Evolutionary conservation across 2,329 filamentous ascomycete species (phyloP), one percentile per base, ranked within the genome.

Genomic region (Trichoderma arundinaceum): DNA sequence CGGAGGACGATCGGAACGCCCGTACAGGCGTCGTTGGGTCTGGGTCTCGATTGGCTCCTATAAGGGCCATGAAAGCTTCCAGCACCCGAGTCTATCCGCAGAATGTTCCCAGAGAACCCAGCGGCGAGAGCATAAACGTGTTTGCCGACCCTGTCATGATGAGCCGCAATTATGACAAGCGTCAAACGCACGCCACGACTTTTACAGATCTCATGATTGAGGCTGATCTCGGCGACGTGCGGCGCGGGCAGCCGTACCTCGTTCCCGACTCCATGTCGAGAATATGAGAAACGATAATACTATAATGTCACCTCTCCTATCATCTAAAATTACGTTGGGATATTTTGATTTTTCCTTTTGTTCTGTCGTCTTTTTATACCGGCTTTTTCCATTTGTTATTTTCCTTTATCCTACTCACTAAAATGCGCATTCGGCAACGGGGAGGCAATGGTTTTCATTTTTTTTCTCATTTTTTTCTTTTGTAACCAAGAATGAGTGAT

Each of bases 151-250:
- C 81, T 19, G 74, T 76, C 56, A 82, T 79, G 1, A 77, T 82
- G 28, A 77, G 72, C 4, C 38, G 22, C 41, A 58, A 66, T 49
- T 59, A 57, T 52, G 51, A 74, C 15, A 68, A 67, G 39, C 69
- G 68, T 12, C 52, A 76, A 63, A 72, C 72, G 38, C 75, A 77
- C 41, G 71, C 75, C 68, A 84, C 85, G 0, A 84, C 82, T 0
- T 85, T 86, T 68, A 81, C 82, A n/a, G 80, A 82, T 69, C 78
- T 87, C 72, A 82, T 86, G 80, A 78, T 83, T 63, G 75, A 79
- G 67, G 82, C 81, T 2, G 77, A 79, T 19, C 73, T 83, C 22
- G 78, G 79, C 15, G 74, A 74, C 9, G 77, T 83, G 52, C 78
- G 74, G 64, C 75, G 73, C 66, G 82, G 79, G 6, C 75, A 77